Evolutionary conservation across 2,329 filamentous ascomycete species (phyloP).

Genomic region (Sporothrix sp.): DNA sequence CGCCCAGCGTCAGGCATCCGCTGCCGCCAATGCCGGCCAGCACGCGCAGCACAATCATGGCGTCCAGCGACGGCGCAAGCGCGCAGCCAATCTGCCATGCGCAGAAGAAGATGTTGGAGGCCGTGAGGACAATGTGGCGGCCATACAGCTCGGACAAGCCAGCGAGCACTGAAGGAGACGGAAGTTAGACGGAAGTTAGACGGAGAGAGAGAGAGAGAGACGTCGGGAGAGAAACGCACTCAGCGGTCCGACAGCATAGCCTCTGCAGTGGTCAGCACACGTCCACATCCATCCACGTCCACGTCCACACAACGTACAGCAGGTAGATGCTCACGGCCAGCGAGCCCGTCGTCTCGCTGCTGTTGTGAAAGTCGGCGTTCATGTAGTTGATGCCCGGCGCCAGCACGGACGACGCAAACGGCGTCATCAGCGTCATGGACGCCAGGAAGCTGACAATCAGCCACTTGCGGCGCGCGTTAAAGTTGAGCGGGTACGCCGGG

Average conservation of each 20-base stretch:
- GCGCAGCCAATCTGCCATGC: conserved; percentile 58
- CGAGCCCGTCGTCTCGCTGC: conserved; percentile 33
- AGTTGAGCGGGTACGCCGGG: conserved; percentile 50
- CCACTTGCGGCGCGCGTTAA: conserved; percentile 47
- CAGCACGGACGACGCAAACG: conserved; percentile 54
- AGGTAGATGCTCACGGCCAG: conserved; percentile 54
- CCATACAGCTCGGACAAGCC: conserved; percentile 19
- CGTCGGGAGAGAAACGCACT: conserved; percentile 42
- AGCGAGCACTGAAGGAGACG: conserved; percentile 30
- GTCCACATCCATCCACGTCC: too few relatives aligned
- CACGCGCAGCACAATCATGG: conserved; percentile 24
- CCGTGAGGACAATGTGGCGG: conserved; percentile 59
- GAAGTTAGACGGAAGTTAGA: conserved; percentile 23
- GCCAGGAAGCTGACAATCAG: conserved; percentile 45
- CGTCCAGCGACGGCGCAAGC: conserved; percentile 41
- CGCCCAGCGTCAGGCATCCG: conserved; percentile 17
- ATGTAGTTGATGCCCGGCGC: conserved; percentile 38
- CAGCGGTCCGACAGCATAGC: conserved; percentile 49
- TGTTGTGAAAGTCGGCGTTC: conserved; percentile 35
- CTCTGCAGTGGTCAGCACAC: conserved; percentile 22
- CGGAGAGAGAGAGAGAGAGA: conserved; percentile 40
- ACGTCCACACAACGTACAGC: too few relatives aligned
- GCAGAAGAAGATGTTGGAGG: conserved; percentile 55
- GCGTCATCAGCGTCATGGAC: conserved; percentile 54
- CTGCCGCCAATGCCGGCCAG: conserved; percentile 17